Percentiles rank a stretch among this genome's conserved stretches.
Conservation (phyloP, 2,329 filamentous ascomycete species). For the Phaeosphaeriaceae sp. region DNA sequence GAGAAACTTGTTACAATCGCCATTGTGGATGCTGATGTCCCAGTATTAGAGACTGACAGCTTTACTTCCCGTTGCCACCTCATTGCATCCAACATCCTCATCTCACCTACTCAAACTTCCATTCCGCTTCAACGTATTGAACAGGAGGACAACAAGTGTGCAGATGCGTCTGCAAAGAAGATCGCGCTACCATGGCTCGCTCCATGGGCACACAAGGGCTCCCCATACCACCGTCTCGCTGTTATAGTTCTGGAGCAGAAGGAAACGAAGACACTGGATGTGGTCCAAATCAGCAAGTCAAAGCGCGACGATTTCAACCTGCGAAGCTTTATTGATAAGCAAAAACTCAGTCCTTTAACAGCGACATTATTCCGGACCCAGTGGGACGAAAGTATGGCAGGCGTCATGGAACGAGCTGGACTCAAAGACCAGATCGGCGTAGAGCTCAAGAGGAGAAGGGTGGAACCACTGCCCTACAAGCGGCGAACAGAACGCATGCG, state of each 20-base stretch:
- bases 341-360: slow-evolving; percentile 74
- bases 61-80: slow-evolving; percentile 88
- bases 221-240: slow-evolving; percentile 86
- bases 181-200: slow-evolving; percentile 82
- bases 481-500: slow-evolving; percentile 59
- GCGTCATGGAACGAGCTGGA: slow-evolving; percentile 81
- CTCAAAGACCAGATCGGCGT: slow-evolving; percentile 75
- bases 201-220: slow-evolving; percentile 86
- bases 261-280: slow-evolving; percentile 51
- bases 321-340: slow-evolving; percentile 74
- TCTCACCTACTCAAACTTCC: slow-evolving; percentile 60
- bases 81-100: slow-evolving; percentile 75
- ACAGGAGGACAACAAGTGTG: slow-evolving; percentile 47
- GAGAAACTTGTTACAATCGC: slow-evolving; percentile 83
- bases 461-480: slow-evolving; percentile 71
- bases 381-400: slow-evolving; percentile 89
- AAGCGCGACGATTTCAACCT: slow-evolving; percentile 74
- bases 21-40: slow-evolving; percentile 90
- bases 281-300: slow-evolving; percentile 75
- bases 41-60: slow-evolving; percentile 73
- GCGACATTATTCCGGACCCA: slow-evolving; percentile 85
- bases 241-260: slow-evolving; percentile 85
- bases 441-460: slow-evolving; percentile 81
- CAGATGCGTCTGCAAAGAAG: slow-evolving; percentile 59
- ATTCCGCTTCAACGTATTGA: slow-evolving; percentile 41